Base-by-base conservation (phyloP, 345 rosid genomes). In the Euphorbia tirucalli region DNA sequence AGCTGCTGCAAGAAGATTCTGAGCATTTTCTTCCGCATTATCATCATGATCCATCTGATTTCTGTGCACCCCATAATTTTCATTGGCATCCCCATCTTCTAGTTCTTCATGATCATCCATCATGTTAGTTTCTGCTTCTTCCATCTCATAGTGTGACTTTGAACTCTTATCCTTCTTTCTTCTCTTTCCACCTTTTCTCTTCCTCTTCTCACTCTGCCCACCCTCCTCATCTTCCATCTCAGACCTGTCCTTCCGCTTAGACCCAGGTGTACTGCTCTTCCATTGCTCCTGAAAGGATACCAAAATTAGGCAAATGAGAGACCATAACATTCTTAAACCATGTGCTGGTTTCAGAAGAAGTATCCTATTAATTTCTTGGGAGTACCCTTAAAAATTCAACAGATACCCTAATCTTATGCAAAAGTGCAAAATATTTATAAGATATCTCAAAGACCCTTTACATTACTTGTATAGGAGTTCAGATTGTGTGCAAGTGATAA, bases 161-260 rank as follows among this genome's bases (percentile, higher is more conserved):
- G 92, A 87, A 78, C 82, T 75, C 83, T 78, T 92, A 58, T 95
- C 99, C 88, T 92, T 95, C 89, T 65, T 92, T 85, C 93, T 87
- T 81, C 86, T 88, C 88, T 90, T 95, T 58, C 96, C 97, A 28
- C 97, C 89, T 84, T 86, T 92, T 81, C 89, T 92, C 75, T 91
- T 87, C 83, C 87, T 86, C 85, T 86, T 86, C 85, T 92, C 99
- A 77, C 91, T 78, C 7, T 87, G 91, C 70, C 92, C 93, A 75
- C 86, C 91, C 59, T 89, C 97, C 49, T 89, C 97, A 37, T 90
- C 96, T 71, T 86, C 93, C 35, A 85, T 80, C 56, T 90, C 98
- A 28, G 79, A 72, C 73, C 97, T 89, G 16, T 95, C 97, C 86
- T 84, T 88, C 39, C 97, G 81, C 84, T 88, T 95, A 50, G 97